phyloP scores from a whole-genome alignment of 176 grass and related monocot genomes.

The Otatea glauca region DNA sequence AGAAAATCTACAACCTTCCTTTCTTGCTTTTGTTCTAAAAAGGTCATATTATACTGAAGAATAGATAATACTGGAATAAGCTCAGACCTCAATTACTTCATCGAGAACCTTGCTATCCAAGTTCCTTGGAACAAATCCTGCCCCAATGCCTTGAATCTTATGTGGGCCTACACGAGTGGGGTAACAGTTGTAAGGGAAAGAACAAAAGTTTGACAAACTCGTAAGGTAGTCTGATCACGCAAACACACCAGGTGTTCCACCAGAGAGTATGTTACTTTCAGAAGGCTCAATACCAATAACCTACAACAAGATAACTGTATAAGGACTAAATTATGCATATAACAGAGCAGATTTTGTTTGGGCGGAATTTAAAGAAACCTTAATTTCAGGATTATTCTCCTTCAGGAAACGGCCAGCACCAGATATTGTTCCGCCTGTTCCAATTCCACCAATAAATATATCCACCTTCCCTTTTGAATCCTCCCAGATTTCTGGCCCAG shows the following conservation, averaged over 20 bases:
- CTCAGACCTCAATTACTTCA: constrained; percentile 79
- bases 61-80: constrained; percentile 26
- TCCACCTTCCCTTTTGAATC: constrained; percentile 93
- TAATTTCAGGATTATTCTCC: constrained; percentile 88
- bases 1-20: neutral
- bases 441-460: constrained; percentile 92
- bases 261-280: constrained; percentile 94
- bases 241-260: constrained; percentile 89
- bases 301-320: constrained; percentile 44
- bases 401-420: constrained; percentile 82
- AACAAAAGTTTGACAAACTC: constrained; percentile 34
- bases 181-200: constrained; percentile 26
- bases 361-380: constrained; percentile 51
- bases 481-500: constrained; percentile 98
- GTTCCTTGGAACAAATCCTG: constrained; percentile 89
- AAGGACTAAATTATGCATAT: constrained; percentile 26
- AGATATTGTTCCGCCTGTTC: constrained; percentile 95
- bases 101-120: constrained; percentile 78
- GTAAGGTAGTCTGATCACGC: neutral
- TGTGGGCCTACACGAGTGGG: constrained; percentile 71
- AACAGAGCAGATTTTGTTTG: constrained; percentile 13
- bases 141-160: constrained; percentile 96
- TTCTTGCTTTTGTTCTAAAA: constrained; percentile 12
- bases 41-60: neutral
- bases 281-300: constrained; percentile 92